These are phyloP conservation scores for Penicillium sp. DNA, from an alignment of 2,329 filamentous ascomycete species.

Conservation along the genomic window DNA sequence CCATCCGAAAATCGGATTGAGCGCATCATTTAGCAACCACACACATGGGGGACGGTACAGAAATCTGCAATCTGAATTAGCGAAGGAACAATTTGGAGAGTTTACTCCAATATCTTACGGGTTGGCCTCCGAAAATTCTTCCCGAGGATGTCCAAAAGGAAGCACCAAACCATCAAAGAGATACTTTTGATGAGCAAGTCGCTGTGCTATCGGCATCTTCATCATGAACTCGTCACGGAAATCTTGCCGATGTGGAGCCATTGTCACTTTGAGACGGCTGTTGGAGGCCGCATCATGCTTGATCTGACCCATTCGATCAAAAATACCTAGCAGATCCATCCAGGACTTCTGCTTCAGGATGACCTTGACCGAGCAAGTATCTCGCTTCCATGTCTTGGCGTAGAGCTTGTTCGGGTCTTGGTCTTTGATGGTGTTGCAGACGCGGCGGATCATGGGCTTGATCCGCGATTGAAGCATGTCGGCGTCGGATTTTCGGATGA, in stretches of 20 bases:
- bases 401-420: not conserved
- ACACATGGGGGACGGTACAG: too few relatives aligned
- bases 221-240: not conserved
- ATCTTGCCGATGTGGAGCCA: not conserved
- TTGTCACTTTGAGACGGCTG: not conserved
- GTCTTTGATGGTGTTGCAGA: not conserved
- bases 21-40: too few relatives aligned
- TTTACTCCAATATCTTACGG: not conserved
- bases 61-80: too few relatives aligned
- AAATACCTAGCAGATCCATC: not conserved
- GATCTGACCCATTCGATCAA: not conserved
- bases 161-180: slow-evolving; percentile 37
- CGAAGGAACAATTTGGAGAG: not conserved
- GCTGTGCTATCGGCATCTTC: not conserved
- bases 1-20: too few relatives aligned
- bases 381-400: not conserved
- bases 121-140: not conserved
- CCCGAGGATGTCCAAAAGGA: slow-evolving; percentile 31
- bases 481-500: slow-evolving; percentile 22
- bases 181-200: slow-evolving; percentile 25
- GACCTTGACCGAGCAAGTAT: not conserved
- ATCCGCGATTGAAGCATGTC: slow-evolving; percentile 14
- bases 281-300: not conserved
- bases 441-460: not conserved
- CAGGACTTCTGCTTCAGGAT: not conserved